phyloP scores from a whole-genome alignment of 1,139 yeast genomes.

The Kluyveromyces sp. region DNA sequence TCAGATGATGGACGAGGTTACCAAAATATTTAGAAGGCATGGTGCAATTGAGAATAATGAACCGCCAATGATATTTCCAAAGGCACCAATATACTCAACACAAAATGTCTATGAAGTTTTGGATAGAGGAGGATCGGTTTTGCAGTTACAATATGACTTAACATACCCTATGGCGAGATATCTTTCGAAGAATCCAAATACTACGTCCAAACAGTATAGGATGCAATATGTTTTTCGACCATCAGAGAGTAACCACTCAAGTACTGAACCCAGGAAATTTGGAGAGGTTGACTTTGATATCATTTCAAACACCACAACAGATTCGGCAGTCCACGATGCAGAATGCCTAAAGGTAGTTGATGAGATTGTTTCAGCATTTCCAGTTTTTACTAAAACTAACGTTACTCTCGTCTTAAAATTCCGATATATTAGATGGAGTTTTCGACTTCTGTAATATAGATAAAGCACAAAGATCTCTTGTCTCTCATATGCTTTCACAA shows the following conservation, averaged over 20 bases:
- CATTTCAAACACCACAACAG: constrained; percentile 43
- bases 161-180: constrained; percentile 84
- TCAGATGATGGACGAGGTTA: constrained; percentile 49
- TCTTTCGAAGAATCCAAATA: constrained; percentile 56
- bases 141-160: constrained; percentile 82
- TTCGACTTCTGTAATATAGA: constrained; percentile 74
- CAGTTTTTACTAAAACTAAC: constrained; percentile 52
- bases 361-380: constrained; percentile 57
- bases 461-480: constrained; percentile 58
- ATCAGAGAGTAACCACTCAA: constrained; percentile 39
- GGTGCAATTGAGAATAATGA: constrained; percentile 77
- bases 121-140: constrained; percentile 77
- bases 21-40: constrained; percentile 59
- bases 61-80: constrained; percentile 65
- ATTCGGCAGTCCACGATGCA: constrained; percentile 61
- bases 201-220: constrained; percentile 48
- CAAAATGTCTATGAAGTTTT: constrained; percentile 67
- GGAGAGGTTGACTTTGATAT: constrained; percentile 85
- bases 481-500: constrained; percentile 66
- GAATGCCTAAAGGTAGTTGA: constrained; percentile 78
- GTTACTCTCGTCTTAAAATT: constrained; percentile 61
- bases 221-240: constrained; percentile 81
- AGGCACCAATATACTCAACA: constrained; percentile 61
- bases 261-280: constrained; percentile 70
- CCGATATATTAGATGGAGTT: constrained; percentile 66